Evolutionary conservation across 2,329 filamentous ascomycete genomes (phyloP).

Genomic region (Neurospora sp.): DNA sequence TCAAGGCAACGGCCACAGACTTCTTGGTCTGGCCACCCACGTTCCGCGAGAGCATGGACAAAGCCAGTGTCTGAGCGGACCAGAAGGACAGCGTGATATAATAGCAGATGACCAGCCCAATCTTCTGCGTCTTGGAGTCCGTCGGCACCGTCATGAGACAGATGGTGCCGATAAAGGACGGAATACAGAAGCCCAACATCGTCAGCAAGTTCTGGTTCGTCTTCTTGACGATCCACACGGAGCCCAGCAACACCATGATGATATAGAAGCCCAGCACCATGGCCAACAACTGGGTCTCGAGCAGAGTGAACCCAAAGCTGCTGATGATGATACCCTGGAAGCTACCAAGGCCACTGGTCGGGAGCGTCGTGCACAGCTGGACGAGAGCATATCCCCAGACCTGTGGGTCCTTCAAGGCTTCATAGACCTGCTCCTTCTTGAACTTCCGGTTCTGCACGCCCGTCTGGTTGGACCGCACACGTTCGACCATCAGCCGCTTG

Average conservation of each 20-base stretch:
- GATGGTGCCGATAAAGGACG: conserved; percentile 63
- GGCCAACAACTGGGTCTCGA: conserved; percentile 63
- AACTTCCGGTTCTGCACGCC: conserved; percentile 47
- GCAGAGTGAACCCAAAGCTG: conserved; percentile 52
- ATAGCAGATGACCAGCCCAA: conserved; percentile 62
- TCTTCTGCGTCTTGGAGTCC: conserved; percentile 44
- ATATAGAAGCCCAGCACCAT: conserved; percentile 71
- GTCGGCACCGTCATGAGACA: conserved; percentile 61
- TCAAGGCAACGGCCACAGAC: conserved; percentile 54
- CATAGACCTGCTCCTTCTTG: conserved; percentile 35
- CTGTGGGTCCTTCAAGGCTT: conserved; percentile 55
- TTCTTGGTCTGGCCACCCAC: conserved; percentile 69
- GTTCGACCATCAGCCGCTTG: conserved; percentile 53
- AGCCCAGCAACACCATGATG: conserved; percentile 57
- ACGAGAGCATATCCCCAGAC: conserved; percentile 56
- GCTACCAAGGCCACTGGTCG: conserved; percentile 61
- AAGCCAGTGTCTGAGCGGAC: conserved; percentile 58
- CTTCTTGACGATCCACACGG: conserved; percentile 59
- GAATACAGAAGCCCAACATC: conserved; percentile 57
- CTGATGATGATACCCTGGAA: conserved; percentile 69
- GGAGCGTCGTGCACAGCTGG: conserved; percentile 61
- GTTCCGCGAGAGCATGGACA: conserved; percentile 61
- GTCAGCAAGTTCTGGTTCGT: conserved; percentile 58
- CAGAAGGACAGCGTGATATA: conserved; percentile 73
- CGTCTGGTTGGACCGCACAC: conserved; percentile 50